Conservation (phyloP, 345 rosid genomes). For the Dipteronia dyeriana region DNA sequence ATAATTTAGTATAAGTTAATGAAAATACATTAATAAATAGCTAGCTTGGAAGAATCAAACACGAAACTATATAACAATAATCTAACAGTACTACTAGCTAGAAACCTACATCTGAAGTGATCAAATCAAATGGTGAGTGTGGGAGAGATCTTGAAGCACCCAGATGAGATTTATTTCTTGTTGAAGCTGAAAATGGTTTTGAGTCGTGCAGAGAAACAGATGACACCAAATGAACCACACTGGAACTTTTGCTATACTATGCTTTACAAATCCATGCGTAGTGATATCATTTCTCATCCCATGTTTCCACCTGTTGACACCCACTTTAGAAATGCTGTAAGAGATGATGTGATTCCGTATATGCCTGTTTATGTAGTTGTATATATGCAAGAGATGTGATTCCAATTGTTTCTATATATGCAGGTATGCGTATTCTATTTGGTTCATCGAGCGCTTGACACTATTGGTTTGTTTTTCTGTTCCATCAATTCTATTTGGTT, state of each 20-base stretch:
- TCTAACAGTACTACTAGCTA: too few relatives aligned
- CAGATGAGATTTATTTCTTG: too few relatives aligned
- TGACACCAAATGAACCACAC: conserved; percentile 72
- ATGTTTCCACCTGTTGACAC: conserved; percentile 53
- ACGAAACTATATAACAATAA: too few relatives aligned
- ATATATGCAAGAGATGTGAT: neutral
- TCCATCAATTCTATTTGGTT: neutral
- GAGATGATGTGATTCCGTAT: neutral
- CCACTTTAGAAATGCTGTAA: conserved; percentile 93
- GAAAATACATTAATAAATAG: too few relatives aligned
- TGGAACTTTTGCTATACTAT: conserved; percentile 89
- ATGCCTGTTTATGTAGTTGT: too few relatives aligned
- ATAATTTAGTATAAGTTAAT: too few relatives aligned
- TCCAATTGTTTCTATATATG: conserved; percentile 17
- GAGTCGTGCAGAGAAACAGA: conserved; percentile 76
- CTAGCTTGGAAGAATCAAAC: too few relatives aligned
- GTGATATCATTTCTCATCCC: too few relatives aligned
- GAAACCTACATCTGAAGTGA: too few relatives aligned
- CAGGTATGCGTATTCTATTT: conserved; percentile 90
- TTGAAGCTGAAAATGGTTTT: neutral
- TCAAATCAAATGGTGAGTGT: conserved; percentile 40
- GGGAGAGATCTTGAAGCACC: too few relatives aligned
- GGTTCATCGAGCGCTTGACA: conserved; percentile 96
- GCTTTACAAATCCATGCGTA: conserved; percentile 74
- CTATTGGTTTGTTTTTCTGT: conserved; percentile 47